Conservation (phyloP, 257 asterid genomes). For the Handroanthus guayacan region DNA sequence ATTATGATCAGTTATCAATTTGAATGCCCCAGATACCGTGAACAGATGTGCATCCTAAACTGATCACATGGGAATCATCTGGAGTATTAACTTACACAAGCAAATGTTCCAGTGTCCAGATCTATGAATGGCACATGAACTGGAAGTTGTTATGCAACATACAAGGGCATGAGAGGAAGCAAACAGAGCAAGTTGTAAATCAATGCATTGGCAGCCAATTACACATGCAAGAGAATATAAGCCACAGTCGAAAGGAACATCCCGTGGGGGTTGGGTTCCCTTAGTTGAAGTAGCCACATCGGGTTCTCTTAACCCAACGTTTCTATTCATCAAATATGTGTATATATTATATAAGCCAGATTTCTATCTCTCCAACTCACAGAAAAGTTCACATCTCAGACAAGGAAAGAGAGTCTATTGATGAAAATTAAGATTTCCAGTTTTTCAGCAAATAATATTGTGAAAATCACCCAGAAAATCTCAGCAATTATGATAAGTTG, state of each 20-base stretch:
- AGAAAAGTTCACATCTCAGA: slow-evolving; percentile 22
- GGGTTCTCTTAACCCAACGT: too few relatives aligned
- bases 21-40: background rate
- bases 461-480: slow-evolving; percentile 21
- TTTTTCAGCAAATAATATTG: slow-evolving; percentile 26
- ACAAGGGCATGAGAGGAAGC: background rate
- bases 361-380: background rate
- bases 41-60: slow-evolving; percentile 5
- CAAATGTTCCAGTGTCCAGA: slow-evolving; percentile 19
- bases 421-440: background rate
- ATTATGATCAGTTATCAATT: slow-evolving; percentile 15
- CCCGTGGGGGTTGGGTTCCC: too few relatives aligned
- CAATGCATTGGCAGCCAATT: slow-evolving; percentile 1
- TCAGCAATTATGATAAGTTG: background rate
- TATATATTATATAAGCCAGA: background rate
- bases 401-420: background rate
- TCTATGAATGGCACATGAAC: background rate
- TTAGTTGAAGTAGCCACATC: too few relatives aligned
- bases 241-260: background rate
- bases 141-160: background rate
- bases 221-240: background rate
- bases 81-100: background rate
- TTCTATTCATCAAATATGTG: too few relatives aligned
- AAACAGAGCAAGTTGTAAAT: slow-evolving; percentile 1
- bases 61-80: slow-evolving; percentile 19